These are phyloP conservation scores for Sedum album DNA, from an alignment of 164 flowering plant species.

Conservation along the genomic window DNA sequence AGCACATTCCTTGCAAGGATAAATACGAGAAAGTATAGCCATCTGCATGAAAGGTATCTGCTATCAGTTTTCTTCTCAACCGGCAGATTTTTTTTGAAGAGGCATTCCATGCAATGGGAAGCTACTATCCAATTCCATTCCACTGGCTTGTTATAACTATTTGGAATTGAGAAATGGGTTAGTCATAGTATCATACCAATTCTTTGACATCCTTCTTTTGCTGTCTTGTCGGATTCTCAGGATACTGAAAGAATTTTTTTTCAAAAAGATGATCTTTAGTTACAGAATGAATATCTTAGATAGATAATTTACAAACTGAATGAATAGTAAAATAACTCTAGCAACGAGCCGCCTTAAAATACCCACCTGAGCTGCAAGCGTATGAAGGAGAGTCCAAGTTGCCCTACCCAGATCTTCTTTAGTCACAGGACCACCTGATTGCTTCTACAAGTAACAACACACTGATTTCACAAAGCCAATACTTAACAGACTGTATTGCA, in stretches of 20 bases:
- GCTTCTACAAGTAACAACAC: conserved; percentile 24
- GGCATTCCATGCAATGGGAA: not conserved
- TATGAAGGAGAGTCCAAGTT: conserved; percentile 96
- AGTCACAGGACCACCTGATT: conserved; percentile 49
- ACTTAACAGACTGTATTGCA: too few species aligned
- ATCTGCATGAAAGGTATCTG: conserved; percentile 47
- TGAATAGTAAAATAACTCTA: not conserved
- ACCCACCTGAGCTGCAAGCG: conserved; percentile 83
- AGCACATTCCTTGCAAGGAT: conserved; percentile 97
- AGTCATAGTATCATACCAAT: conserved; percentile 63
- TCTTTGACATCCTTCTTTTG: conserved; percentile 91
- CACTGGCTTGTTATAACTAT: not conserved
- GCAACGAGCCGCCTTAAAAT: not conserved
- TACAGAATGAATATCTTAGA: too few species aligned
- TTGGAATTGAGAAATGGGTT: conserved; percentile 2
- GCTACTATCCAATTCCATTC: not conserved
- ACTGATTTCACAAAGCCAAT: not conserved
- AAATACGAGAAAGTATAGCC: conserved; percentile 83
- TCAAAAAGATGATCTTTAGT: not conserved
- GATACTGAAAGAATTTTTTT: conserved; percentile 34
- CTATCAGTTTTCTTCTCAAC: conserved; percentile 5
- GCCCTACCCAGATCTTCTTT: conserved; percentile 95
- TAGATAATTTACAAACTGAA: too few species aligned
- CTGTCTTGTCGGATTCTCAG: conserved; percentile 83
- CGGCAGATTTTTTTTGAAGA: not conserved